A percentile compares a stretch with the other conserved stretches of the same genome.
Conservation (phyloP, 2,329 filamentous ascomycete species). For the Chrysosphaeria jannelii region DNA sequence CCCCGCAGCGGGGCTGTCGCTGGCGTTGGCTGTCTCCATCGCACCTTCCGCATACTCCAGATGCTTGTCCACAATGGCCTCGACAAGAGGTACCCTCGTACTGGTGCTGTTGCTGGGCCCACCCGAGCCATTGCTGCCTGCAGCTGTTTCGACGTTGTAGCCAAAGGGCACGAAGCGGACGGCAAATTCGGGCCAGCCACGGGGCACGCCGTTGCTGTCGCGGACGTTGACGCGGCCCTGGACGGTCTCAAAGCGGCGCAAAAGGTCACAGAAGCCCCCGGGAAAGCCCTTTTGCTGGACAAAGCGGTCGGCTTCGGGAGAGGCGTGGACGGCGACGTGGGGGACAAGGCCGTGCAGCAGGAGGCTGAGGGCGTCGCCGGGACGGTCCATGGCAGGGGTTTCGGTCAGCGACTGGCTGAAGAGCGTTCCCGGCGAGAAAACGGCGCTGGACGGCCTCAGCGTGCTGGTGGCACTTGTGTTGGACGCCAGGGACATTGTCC, state of each 20-base stretch:
- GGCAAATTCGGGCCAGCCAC: constrained; percentile 66
- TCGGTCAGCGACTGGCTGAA: constrained; percentile 12
- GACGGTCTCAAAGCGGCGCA: constrained; percentile 70
- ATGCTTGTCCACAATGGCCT: constrained; percentile 54
- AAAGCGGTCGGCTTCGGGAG: constrained; percentile 55
- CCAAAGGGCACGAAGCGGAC: constrained; percentile 57
- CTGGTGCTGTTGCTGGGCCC: constrained; percentile 2
- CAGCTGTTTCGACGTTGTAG: constrained; percentile 20
- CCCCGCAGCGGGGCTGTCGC: not conserved
- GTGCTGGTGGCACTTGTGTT: not conserved
- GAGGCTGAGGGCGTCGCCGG: constrained; percentile 12
- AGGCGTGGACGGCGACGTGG: constrained; percentile 65
- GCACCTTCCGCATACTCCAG: constrained; percentile 43
- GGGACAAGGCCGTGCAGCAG: constrained; percentile 70
- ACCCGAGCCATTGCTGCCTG: constrained; percentile 7
- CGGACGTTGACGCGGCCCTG: constrained; percentile 69
- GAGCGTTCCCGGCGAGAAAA: constrained; percentile 7
- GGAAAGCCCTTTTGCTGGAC: constrained; percentile 60
- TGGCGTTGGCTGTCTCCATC: constrained; percentile 9
- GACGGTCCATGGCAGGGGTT: constrained; percentile 2
- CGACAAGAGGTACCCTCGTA: constrained; percentile 34
- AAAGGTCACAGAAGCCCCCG: constrained; percentile 52
- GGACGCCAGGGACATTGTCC: constrained; percentile 18
- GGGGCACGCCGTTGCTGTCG: constrained; percentile 65
- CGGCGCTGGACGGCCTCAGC: constrained; percentile 6